These are phyloP conservation scores for Neoboletus magnificus DNA, from an alignment of 768 basidiomycete species.

Conservation along the genomic window DNA sequence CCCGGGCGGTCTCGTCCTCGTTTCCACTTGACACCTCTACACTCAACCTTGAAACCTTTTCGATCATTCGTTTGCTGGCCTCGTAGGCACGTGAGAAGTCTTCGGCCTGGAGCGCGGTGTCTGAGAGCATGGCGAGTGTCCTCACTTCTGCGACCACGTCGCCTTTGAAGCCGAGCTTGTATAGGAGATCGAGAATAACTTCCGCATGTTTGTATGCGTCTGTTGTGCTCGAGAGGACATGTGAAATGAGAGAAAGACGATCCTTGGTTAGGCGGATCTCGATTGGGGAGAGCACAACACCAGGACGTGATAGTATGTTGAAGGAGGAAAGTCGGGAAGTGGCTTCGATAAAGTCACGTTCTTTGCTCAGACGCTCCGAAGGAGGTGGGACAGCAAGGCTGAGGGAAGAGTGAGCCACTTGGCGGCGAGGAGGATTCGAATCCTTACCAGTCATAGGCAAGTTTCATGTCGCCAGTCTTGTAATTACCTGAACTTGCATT, in stretches of 20 bases:
- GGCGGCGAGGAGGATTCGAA: not conserved
- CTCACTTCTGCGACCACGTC: slow-evolving; percentile 78
- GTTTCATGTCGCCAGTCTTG: slow-evolving; percentile 91
- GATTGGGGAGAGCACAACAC: slow-evolving; percentile 80
- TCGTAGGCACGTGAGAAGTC: slow-evolving; percentile 77
- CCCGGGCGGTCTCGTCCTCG: slow-evolving; percentile 44
- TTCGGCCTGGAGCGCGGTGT: slow-evolving; percentile 78
- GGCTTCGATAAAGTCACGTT: slow-evolving; percentile 95
- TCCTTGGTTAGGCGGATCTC: slow-evolving; percentile 93
- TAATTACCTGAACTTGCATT: slow-evolving; percentile 92
- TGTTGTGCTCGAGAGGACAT: slow-evolving; percentile 76
- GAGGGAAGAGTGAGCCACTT: slow-evolving; percentile 10
- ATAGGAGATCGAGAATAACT: slow-evolving; percentile 84
- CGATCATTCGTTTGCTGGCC: slow-evolving; percentile 68
- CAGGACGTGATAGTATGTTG: slow-evolving; percentile 71
- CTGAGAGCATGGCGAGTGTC: slow-evolving; percentile 85
- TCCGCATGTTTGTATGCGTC: slow-evolving; percentile 92
- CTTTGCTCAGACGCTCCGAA: slow-evolving; percentile 58
- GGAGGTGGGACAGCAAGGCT: slow-evolving; percentile 75
- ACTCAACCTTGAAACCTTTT: slow-evolving; percentile 51
- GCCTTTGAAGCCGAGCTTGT: slow-evolving; percentile 78
- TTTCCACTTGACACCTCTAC: slow-evolving; percentile 24
- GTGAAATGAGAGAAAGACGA: slow-evolving; percentile 81
- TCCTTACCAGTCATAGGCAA: slow-evolving; percentile 89
- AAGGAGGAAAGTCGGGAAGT: slow-evolving; percentile 95